Evolutionary conservation across 2,329 filamentous ascomycete species (phyloP).

Genomic region (Xylariales sp.): DNA sequence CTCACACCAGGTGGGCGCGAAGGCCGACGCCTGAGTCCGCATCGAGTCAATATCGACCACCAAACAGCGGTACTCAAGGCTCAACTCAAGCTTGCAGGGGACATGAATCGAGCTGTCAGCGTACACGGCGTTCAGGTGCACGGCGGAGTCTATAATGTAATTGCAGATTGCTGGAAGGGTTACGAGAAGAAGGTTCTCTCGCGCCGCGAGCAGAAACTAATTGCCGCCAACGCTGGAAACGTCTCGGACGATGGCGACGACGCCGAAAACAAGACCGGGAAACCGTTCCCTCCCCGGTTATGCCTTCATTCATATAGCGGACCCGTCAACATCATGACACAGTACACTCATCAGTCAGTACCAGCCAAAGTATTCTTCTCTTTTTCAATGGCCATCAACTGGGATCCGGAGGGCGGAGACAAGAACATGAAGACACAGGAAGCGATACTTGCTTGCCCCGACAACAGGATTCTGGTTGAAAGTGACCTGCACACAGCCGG

Average conservation of each 20-base stretch:
- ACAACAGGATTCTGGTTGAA: conserved; percentile 76
- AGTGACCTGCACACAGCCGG: conserved; percentile 87
- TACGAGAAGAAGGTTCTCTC: conserved; percentile 59
- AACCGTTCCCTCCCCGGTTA: conserved; percentile 77
- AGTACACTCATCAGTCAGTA: conserved; percentile 69
- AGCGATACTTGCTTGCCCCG: conserved; percentile 67
- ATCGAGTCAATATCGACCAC: conserved; percentile 64
- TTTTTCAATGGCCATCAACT: conserved; percentile 81
- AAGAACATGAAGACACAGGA: conserved; percentile 52
- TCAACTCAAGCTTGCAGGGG: conserved; percentile 68
- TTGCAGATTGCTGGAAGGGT: conserved; percentile 65
- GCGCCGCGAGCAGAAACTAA: conserved; percentile 50
- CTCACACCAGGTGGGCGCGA: conserved; percentile 68
- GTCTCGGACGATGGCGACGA: conserved; percentile 34
- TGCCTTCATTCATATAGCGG: conserved; percentile 95
- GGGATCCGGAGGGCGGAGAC: conserved; percentile 46
- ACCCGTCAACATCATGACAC: conserved; percentile 65
- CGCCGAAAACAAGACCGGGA: conserved; percentile 22
- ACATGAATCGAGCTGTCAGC: conserved; percentile 60
- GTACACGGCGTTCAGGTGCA: conserved; percentile 75
- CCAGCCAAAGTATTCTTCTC: conserved; percentile 81
- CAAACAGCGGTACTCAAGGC: conserved; percentile 62
- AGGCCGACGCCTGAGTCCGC: conserved; percentile 61
- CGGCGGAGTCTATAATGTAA: conserved; percentile 61
- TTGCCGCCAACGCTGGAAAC: conserved; percentile 44